Evolutionary conservation across 495 filamentous ascomycete species (phyloP).

Genomic region (Cercophora sp.): DNA sequence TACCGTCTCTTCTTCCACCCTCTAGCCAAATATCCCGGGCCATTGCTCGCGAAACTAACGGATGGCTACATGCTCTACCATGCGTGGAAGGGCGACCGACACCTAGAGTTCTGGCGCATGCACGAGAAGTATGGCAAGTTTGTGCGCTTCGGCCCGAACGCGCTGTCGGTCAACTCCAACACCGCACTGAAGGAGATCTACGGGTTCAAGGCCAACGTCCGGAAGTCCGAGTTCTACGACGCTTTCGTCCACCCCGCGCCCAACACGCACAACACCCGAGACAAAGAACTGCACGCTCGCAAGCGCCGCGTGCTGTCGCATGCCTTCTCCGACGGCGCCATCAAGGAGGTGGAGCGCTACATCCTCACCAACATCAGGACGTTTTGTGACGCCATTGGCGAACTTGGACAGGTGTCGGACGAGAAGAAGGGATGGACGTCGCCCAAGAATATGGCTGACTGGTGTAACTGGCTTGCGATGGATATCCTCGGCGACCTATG

Average conservation of each 20-base stretch:
- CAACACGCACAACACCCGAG: slow-evolving; percentile 58
- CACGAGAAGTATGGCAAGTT: slow-evolving; percentile 57
- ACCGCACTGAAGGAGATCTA: slow-evolving; percentile 59
- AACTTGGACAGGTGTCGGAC: slow-evolving; percentile 28
- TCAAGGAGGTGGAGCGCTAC: slow-evolving; percentile 56
- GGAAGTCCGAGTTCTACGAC: slow-evolving; percentile 61
- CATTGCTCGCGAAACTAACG: slow-evolving; percentile 54
- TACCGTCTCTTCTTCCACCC: slow-evolving; percentile 62
- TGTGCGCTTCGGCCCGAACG: slow-evolving; percentile 60
- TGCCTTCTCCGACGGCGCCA: slow-evolving; percentile 56
- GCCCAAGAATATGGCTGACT: slow-evolving; percentile 55
- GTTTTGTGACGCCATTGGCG: slow-evolving; percentile 48
- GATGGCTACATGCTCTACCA: slow-evolving; percentile 54
- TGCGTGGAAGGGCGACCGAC: slow-evolving; percentile 55
- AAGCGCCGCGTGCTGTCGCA: slow-evolving; percentile 62
- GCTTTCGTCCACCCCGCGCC: slow-evolving; percentile 56
- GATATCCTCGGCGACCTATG: slow-evolving; percentile 69
- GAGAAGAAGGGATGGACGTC: slow-evolving; percentile 43
- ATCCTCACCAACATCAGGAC: slow-evolving; percentile 50
- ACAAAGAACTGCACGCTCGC: slow-evolving; percentile 56
- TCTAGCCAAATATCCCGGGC: slow-evolving; percentile 63
- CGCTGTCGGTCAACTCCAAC: slow-evolving; percentile 54
- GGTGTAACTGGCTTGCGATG: slow-evolving; percentile 64
- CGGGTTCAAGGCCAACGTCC: slow-evolving; percentile 56
- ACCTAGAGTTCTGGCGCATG: slow-evolving; percentile 54